Percentiles rank a stretch among this genome's conserved stretches.
Evolutionary conservation across 495 filamentous ascomycete species (phyloP).

Genomic region (Aspergillus biplanus): DNA sequence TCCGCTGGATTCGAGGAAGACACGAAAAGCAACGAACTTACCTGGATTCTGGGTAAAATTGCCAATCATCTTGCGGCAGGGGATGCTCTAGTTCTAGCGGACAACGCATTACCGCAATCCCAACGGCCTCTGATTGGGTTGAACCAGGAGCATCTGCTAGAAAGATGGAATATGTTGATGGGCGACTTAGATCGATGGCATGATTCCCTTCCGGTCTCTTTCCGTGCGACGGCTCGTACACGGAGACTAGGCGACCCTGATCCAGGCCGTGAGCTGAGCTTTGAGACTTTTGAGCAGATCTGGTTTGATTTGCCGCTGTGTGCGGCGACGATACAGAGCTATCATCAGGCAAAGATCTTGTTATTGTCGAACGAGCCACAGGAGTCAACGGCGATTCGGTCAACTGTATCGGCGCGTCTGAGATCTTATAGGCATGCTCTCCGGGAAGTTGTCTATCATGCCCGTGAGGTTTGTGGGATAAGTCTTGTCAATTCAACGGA

Average conservation of each 20-base stretch:
- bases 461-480: conserved; percentile 28
- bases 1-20: conserved; percentile 17
- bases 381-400: conserved; percentile 33
- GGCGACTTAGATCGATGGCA: conserved; percentile 25
- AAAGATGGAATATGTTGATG: conserved; percentile 26
- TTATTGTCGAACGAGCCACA: conserved; percentile 29
- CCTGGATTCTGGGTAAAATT: conserved; percentile 30
- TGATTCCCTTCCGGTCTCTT: conserved; percentile 19
- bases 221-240: not conserved
- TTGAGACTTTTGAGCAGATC: too few relatives aligned
- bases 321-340: conserved; percentile 31
- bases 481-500: conserved; percentile 28
- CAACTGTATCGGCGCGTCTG: conserved; percentile 30
- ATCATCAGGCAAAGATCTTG: conserved; percentile 26
- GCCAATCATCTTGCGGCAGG: conserved; percentile 25
- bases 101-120: conserved; percentile 18
- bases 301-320: conserved; percentile 27
- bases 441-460: conserved; percentile 17
- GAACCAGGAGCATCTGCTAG: conserved; percentile 23
- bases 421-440: conserved; percentile 26
- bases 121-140: conserved; percentile 22
- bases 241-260: not conserved
- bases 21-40: conserved; percentile 26
- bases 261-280: too few relatives aligned
- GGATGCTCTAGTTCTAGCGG: conserved; percentile 18